Base-by-base conservation (phyloP, 768 basidiomycete genomes). In the Mycena belliarum region DNA sequence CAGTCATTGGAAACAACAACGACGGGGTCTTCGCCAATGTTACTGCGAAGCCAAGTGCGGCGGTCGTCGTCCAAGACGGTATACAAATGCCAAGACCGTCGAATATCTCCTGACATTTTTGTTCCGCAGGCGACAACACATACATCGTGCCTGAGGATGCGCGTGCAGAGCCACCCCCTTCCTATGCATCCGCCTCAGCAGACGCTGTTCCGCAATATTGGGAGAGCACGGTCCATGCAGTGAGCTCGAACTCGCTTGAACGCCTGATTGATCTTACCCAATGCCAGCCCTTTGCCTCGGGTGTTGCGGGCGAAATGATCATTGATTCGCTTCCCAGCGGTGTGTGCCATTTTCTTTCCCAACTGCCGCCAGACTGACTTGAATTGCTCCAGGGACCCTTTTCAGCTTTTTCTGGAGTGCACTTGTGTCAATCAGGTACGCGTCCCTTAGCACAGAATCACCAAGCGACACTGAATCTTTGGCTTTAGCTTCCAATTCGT, bases 191-290 rank as follows among this genome's bases (percentile, higher is more conserved):
- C 28, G 97, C 97, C 11, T 88, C 95, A 69, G 87, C 91, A 16
- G 97, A 99, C 72, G 86, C 93, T n/a, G 95, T 94, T 8, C 97
- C 97, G 5, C 91, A 95, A 1, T 99, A 99, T 73, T 98, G 94
- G 86, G 96, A 98, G 64, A 97, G 93, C 2, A 95, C 93, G 3
- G 85, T 98, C n/a, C 92, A 98, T 69, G 87, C 95, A 8, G 60
- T 61, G 23, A 54, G 55, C 49, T 20, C 7, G 3, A 24, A 25
- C 44, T 16, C n/a, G n/a, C n/a, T 25, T 0, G 9, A 5, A 7
- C 5, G 2, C 12, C 23, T 24, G 23, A 28, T 26, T n/a, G 3
- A 15, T 26, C 52, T 57, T 24, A 54, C 29, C 25, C 14, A 10
- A 10, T n/a, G 16, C 28, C 33, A 61, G 58, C 94, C 95, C 10